Conservation (phyloP, 164 flowering plant species). For the Nelumbo lutea region DNA sequence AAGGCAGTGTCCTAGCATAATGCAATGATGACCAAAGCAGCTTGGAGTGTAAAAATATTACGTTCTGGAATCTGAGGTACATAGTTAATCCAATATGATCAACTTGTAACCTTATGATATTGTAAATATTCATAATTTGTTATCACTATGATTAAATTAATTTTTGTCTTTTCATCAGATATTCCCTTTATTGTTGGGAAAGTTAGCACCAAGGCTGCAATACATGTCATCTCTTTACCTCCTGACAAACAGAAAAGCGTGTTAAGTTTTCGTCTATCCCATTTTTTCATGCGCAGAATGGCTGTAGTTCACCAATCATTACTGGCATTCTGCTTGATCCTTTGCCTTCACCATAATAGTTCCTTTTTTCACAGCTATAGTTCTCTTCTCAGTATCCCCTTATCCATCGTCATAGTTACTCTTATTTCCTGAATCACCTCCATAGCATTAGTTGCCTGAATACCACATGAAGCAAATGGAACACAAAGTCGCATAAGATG, state of each 20-base stretch:
- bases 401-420: no score
- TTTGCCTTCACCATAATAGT: no score
- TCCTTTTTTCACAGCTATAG: no score
- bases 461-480: no score
- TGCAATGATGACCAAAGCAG: not conserved
- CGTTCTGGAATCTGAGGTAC: not conserved
- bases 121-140: constrained; percentile 5
- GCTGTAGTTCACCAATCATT: no score
- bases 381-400: no score
- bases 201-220: not conserved
- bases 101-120: not conserved
- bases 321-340: no score
- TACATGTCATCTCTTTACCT: not conserved
- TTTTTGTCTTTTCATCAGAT: not conserved
- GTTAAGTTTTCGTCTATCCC: no score
- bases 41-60: not conserved
- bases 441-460: no score
- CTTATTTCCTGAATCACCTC: no score
- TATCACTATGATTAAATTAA: not conserved
- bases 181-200: not conserved
- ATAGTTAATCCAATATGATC: not conserved
- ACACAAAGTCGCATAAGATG: no score
- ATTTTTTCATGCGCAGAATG: no score
- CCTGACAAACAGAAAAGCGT: not conserved
- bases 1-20: constrained; percentile 15